Conservation (phyloP, 306 rosid genomes). For the Cucumis cinereus region DNA sequence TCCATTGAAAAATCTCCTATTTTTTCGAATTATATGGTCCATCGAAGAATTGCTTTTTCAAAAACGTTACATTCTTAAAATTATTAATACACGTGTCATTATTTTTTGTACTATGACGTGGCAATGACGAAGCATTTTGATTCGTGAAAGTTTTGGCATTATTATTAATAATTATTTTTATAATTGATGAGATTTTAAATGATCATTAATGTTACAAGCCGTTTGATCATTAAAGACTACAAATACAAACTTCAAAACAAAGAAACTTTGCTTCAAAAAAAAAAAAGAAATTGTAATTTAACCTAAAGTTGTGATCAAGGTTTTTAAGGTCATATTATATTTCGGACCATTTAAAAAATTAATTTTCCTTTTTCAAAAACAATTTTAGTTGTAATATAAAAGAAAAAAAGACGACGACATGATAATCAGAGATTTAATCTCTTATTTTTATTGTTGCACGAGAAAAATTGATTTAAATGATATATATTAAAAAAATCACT, state of each 20-base stretch:
- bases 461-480: neutral
- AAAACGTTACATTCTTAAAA: neutral
- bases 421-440: too few species aligned
- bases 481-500: neutral
- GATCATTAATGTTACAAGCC: too few species aligned
- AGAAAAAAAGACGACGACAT: too few species aligned
- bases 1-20: neutral
- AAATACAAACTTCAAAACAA: too few species aligned
- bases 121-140: neutral
- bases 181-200: neutral
- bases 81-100: neutral
- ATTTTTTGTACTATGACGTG: neutral
- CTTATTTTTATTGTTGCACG: too few species aligned
- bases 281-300: too few species aligned
- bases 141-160: neutral
- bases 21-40: neutral
- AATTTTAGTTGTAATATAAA: neutral
- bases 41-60: neutral
- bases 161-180: neutral
- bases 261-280: too few species aligned
- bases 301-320: too few species aligned
- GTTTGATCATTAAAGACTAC: too few species aligned
- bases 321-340: neutral
- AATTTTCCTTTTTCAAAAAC: too few species aligned
- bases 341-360: neutral